A percentile compares a stretch with the other conserved stretches of the same genome.
Evolutionary conservation across 176 grass and related monocot species (phyloP).

Genomic region (Oryza australiensis): DNA sequence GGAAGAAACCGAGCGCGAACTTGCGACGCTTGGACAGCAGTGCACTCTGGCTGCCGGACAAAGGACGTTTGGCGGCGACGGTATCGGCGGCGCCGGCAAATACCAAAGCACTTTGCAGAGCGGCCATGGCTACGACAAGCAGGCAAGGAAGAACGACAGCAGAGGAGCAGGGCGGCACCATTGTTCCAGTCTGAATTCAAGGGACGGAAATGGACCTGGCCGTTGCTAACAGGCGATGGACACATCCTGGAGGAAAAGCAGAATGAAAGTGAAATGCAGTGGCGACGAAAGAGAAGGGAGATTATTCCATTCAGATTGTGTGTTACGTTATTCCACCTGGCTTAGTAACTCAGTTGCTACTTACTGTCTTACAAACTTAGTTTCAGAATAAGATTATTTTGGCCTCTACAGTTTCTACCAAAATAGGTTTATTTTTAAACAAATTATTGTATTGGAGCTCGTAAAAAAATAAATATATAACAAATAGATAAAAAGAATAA

Average conservation of each 20-base stretch:
- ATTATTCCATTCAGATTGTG: background rate
- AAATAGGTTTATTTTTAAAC: too few relatives aligned
- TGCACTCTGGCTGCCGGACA: conserved; percentile 3
- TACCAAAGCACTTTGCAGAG: background rate
- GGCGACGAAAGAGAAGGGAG: background rate
- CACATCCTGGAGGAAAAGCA: background rate
- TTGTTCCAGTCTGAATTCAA: background rate
- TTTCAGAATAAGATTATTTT: too few relatives aligned
- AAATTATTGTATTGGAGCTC: too few relatives aligned
- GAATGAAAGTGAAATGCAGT: background rate
- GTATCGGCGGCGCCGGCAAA: background rate
- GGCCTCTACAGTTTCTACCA: too few relatives aligned
- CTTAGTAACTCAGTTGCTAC: too few relatives aligned
- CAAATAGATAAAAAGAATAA: too few relatives aligned
- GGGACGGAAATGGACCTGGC: background rate
- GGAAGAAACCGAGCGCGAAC: conserved; percentile 12
- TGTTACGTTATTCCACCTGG: background rate
- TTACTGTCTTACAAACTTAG: too few relatives aligned
- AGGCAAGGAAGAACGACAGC: background rate
- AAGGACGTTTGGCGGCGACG: background rate
- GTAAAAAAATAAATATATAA: too few relatives aligned
- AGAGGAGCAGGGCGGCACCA: background rate
- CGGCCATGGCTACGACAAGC: background rate
- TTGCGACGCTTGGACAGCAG: conserved; percentile 5
- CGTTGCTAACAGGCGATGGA: background rate